Evolutionary conservation across 148 eudicot genomes (phyloP), one percentile per base, ranked within the genome.

Genomic region (Fallopia convolvulus): DNA sequence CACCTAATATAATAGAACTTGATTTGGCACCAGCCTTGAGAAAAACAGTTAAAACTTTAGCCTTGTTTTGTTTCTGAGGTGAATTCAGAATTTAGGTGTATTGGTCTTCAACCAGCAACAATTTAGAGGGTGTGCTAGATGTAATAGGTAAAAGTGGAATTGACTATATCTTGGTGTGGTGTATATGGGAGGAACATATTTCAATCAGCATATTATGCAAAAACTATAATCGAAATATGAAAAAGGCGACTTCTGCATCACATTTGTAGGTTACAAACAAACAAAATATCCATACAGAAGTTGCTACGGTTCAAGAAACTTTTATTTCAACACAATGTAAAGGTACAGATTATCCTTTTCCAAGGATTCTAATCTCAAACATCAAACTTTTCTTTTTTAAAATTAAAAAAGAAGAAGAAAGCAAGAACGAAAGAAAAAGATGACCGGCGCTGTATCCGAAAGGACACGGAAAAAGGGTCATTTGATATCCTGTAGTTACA

Each of bases 281-380:
- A 36, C 12, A 7, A 33, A 33, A 20, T 68, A 15, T 36, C 21
- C 42, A 5, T 5, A 21, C 21, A 5, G 72, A 68, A 68, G 44
- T 42, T 68, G n/a, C 44, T 39, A 14, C 72, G 14, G 13, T 13
- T 36, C 72, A 68, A 68, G 44, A 68, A 68, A 6, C 46, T 68
- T 68, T 68, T 68, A 68, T 68, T 68, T 10, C 39, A 26, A 61
- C 70, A 61, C 36, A 26, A 60, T n/a, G 23, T 56, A n/a, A 56
- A 1, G n/a, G 63, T 56, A 56, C 30, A 26, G 70, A 65, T 26
- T 12, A 33, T 39, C 46, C 72, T 68, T 68, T 65, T 65, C 72
- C 46, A 68, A 68, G 72, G 21, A 33, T 36, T 68, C 72, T 68
- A 39, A 68, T 61, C 70, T 61, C 70, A 61, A 36, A 68, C 72